These are phyloP conservation scores for Pseudogymnoascus sp. DNA, from an alignment of 2,329 filamentous ascomycete species.

Conservation along the genomic window DNA sequence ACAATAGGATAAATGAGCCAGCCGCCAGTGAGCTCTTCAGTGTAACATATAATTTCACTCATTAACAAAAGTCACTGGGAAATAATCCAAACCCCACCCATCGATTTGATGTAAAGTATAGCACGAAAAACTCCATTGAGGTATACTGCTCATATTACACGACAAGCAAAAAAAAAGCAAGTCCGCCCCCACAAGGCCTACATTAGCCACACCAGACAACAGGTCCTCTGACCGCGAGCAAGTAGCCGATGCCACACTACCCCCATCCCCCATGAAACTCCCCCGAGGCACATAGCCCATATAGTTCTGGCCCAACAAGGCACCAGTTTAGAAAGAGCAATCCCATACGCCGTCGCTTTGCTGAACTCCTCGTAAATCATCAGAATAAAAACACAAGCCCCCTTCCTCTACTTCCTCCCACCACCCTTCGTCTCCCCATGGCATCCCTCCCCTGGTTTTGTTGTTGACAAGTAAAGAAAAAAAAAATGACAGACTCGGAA, in stretches of 20 bases:
- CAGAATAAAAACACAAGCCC: not conserved
- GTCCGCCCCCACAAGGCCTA: not conserved
- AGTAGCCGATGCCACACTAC: not conserved
- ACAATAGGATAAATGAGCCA: not conserved
- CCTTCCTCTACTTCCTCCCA: not conserved
- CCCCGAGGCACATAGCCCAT: not conserved
- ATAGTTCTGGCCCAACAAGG: not conserved
- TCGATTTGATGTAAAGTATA: not conserved
- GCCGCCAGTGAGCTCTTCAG: not conserved
- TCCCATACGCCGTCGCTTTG: conserved; percentile 4
- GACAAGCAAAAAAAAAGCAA: not conserved
- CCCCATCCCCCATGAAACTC: not conserved
- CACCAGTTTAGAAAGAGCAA: not conserved
- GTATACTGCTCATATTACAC: conserved; percentile 9
- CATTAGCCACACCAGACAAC: conserved; percentile 1
- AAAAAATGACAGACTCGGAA: not conserved
- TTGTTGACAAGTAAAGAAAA: not conserved
- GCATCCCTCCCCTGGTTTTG: not conserved
- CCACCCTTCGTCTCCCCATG: not conserved
- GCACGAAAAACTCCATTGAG: not conserved
- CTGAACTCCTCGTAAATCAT: conserved; percentile 6
- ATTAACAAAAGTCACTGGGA: not conserved
- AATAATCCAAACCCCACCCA: not conserved
- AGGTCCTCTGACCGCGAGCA: not conserved
- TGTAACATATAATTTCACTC: not conserved